These are phyloP conservation scores for Spizellomyces punctatus DNA, from an alignment of 192 early-diverging fungal species.

Conservation along the genomic window DNA sequence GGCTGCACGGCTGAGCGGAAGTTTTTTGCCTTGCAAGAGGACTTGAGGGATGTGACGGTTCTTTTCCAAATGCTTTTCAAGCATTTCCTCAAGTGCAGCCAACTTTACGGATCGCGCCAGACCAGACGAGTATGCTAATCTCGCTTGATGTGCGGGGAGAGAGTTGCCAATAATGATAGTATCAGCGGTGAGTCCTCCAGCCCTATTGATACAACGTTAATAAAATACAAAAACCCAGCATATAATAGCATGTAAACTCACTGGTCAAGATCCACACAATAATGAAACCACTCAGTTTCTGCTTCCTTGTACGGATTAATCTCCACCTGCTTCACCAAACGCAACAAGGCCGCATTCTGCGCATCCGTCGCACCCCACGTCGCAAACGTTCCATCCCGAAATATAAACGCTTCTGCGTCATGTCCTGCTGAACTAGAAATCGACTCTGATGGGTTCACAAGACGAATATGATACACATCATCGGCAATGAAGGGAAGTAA, in stretches of 20 bases:
- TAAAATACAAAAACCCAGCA: background rate
- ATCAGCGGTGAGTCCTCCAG: slow-evolving; percentile 50
- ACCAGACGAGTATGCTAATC: slow-evolving; percentile 62
- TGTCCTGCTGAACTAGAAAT: background rate
- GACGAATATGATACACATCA: slow-evolving; percentile 56
- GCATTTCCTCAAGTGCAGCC: slow-evolving; percentile 52
- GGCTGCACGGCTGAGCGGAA: slow-evolving; percentile 46
- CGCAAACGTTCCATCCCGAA: slow-evolving; percentile 57
- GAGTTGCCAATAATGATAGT: slow-evolving; percentile 52
- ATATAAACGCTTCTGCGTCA: slow-evolving; percentile 52
- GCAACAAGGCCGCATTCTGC: slow-evolving; percentile 43
- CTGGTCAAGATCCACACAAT: slow-evolving; percentile 44
- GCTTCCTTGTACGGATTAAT: slow-evolving; percentile 34
- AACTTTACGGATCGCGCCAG: slow-evolving; percentile 59
- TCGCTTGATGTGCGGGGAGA: slow-evolving; percentile 47
- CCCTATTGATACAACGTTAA: slow-evolving; percentile 14
- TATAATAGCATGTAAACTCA: slow-evolving; percentile 15
- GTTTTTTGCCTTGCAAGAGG: slow-evolving; percentile 48
- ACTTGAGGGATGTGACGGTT: slow-evolving; percentile 50
- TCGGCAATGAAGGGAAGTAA: slow-evolving; percentile 56
- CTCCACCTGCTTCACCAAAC: slow-evolving; percentile 48
- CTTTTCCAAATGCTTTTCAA: slow-evolving; percentile 54
- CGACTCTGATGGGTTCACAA: slow-evolving; percentile 24
- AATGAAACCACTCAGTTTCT: slow-evolving; percentile 60
- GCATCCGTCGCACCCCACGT: slow-evolving; percentile 55